Conservation (phyloP, 2,329 filamentous ascomycete genomes). For the Fusarium newnesense region DNA sequence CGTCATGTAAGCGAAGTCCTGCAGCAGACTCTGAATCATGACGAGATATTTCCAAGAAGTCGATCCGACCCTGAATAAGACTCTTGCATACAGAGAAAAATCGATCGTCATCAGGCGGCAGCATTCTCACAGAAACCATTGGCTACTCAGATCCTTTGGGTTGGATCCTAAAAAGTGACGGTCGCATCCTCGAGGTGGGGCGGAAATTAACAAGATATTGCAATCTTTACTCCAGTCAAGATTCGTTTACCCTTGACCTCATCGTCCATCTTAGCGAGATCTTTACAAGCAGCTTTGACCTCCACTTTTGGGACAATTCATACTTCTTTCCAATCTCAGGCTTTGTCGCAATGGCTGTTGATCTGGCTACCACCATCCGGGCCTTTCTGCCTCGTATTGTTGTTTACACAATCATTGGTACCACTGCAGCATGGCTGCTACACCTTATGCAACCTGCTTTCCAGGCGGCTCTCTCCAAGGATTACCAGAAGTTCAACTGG, state of each 20-base stretch:
- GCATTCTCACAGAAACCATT: not conserved
- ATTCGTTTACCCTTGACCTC: not conserved
- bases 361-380: not conserved
- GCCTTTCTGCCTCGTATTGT: conserved; percentile 9
- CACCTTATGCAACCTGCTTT: conserved; percentile 20
- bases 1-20: not conserved
- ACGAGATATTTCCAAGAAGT: not conserved
- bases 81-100: not conserved
- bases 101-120: conserved; percentile 5
- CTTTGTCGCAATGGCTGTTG: not conserved
- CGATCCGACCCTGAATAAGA: not conserved
- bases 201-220: not conserved
- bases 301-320: not conserved
- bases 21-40: not conserved
- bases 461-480: conserved; percentile 8
- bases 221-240: not conserved
- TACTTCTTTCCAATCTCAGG: not conserved
- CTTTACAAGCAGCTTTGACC: not conserved
- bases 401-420: conserved; percentile 11
- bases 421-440: conserved; percentile 14
- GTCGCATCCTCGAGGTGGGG: not conserved
- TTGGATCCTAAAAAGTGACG: not conserved
- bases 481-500: conserved; percentile 20
- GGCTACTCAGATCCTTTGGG: not conserved
- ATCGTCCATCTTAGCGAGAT: not conserved